Evolutionary conservation across 2,329 filamentous ascomycete species (phyloP).

Genomic region (Fusarium luffae): DNA sequence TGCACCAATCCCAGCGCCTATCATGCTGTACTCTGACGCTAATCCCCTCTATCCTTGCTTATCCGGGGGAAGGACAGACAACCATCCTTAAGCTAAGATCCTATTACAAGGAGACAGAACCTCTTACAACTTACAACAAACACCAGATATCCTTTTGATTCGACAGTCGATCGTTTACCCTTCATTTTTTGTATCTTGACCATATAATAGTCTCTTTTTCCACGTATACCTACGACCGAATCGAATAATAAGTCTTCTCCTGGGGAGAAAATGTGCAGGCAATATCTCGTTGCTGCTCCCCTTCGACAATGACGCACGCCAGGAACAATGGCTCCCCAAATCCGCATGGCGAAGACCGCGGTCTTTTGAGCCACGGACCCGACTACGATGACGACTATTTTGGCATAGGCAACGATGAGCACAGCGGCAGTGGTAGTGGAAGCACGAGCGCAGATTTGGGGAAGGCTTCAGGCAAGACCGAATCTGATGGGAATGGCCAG

Average conservation of each 20-base stretch:
- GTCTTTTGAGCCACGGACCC: conserved; percentile 44
- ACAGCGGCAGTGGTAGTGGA: conserved; percentile 19
- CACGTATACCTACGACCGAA: conserved; percentile 1
- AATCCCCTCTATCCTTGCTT: conserved; percentile 34
- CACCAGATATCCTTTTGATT: conserved; percentile 16
- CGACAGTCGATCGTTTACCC: conserved; percentile 25
- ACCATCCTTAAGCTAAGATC: conserved; percentile 9
- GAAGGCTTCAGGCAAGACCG: conserved; percentile 33
- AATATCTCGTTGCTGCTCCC: conserved; percentile 36
- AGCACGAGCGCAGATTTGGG: conserved; percentile 26
- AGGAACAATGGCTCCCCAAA: conserved; percentile 47
- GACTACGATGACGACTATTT: conserved; percentile 46
- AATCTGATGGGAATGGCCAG: conserved; percentile 33
- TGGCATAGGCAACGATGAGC: conserved; percentile 38
- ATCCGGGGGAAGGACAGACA: conserved; percentile 40
- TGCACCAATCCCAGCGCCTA: conserved; percentile 40
- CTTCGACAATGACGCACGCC: conserved; percentile 50
- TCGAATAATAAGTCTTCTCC: conserved; percentile 4
- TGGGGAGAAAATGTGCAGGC: conserved; percentile 43
- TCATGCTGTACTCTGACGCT: conserved; percentile 35
- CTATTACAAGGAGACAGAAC: background rate
- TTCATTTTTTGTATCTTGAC: background rate
- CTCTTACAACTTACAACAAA: conserved; percentile 20
- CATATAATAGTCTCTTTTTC: background rate
- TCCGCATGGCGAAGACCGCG: conserved; percentile 49